These are phyloP conservation scores for Coffea eugenioides DNA, from an alignment of 257 asterid genomes.

Conservation along the genomic window DNA sequence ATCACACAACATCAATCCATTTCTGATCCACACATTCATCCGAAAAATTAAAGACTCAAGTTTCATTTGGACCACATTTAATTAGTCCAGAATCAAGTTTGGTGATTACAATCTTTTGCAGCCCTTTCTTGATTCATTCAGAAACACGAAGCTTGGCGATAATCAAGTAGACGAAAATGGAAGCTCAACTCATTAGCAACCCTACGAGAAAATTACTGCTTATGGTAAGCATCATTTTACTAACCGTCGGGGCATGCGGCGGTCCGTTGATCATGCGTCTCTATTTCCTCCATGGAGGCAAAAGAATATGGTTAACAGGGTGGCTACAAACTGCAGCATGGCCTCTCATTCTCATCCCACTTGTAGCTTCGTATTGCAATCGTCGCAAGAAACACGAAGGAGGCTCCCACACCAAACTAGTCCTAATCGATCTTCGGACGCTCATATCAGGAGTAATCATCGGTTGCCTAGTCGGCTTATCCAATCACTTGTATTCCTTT, in stretches of 20 bases:
- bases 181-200: background rate
- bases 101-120: no score
- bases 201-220: slow-evolving; percentile 13
- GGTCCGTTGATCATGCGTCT: slow-evolving; percentile 30
- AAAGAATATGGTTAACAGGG: slow-evolving; percentile 21
- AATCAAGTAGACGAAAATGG: background rate
- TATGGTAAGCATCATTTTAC: background rate
- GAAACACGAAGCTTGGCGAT: no score
- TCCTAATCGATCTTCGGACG: slow-evolving; percentile 7
- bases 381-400: slow-evolving; percentile 7
- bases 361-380: slow-evolving; percentile 5
- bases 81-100: no score
- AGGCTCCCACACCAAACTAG: background rate
- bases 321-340: slow-evolving; percentile 21
- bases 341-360: slow-evolving; percentile 26
- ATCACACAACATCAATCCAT: no score
- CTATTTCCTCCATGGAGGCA: slow-evolving; percentile 30
- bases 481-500: background rate
- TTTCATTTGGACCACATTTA: no score
- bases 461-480: slow-evolving; percentile 21
- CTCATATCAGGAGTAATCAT: background rate
- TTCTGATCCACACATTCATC: no score
- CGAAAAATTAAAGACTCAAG: no score
- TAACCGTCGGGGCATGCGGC: slow-evolving; percentile 16
- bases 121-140: no score